Percentiles rank a stretch among this genome's conserved stretches.
phyloP scores from a whole-genome alignment of 805 yeast species.

The Candida gorgasii region DNA sequence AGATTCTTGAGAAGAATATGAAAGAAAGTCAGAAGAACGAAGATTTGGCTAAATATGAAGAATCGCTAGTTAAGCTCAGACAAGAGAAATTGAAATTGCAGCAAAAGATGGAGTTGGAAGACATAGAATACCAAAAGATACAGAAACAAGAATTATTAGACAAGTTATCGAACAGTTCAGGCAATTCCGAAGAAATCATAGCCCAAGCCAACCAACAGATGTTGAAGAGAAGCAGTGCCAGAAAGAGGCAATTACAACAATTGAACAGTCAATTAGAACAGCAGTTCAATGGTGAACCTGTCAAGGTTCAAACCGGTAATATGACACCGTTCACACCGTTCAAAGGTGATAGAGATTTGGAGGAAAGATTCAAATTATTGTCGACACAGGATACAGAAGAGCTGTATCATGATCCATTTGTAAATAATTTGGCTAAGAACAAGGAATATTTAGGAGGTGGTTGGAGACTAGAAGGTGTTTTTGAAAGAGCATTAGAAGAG shows the following conservation, averaged over 20 bases:
- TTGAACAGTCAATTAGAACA: constrained; percentile 58
- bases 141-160: constrained; percentile 45
- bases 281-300: constrained; percentile 28
- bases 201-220: constrained; percentile 39
- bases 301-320: constrained; percentile 19
- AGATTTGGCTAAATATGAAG: constrained; percentile 70
- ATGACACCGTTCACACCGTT: constrained; percentile 86
- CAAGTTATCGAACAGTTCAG: constrained; percentile 32
- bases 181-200: constrained; percentile 41
- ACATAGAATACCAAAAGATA: constrained; percentile 38
- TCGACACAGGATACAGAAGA: constrained; percentile 17
- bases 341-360: constrained; percentile 76
- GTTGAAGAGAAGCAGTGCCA: constrained; percentile 62
- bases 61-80: constrained; percentile 46
- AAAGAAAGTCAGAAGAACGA: constrained; percentile 59
- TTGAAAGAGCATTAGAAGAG: constrained; percentile 75
- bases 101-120: constrained; percentile 53
- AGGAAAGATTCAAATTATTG: constrained; percentile 50
- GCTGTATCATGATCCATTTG: constrained; percentile 41
- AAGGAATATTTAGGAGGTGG: constrained; percentile 83
- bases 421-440: constrained; percentile 52
- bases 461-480: constrained; percentile 68
- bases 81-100: constrained; percentile 73
- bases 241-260: constrained; percentile 60
- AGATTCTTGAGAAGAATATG: constrained; percentile 74